Percentiles rank a stretch among this genome's conserved stretches.
Conservation (phyloP, 345 rosid species). For the Anacardium occidentale region DNA sequence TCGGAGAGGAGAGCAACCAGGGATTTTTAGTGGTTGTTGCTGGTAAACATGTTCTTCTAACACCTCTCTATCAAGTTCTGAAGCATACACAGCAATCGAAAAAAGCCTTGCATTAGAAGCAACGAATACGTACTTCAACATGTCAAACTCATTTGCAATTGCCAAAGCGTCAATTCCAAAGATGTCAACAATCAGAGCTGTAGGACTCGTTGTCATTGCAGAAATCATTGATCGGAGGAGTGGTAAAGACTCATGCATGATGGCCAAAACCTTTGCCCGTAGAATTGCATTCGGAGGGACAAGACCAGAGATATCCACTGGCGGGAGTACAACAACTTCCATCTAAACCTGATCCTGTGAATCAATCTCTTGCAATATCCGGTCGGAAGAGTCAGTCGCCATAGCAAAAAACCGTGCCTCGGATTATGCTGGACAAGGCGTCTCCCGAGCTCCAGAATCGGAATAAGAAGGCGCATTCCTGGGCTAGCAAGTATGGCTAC, state of each 20-base stretch:
- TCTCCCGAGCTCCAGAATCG: slow-evolving; percentile 40
- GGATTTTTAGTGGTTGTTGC: slow-evolving; percentile 33
- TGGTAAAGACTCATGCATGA: slow-evolving; percentile 23
- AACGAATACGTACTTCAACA: too few relatives aligned
- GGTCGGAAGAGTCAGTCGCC: neutral
- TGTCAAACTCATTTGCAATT: slow-evolving; percentile 26
- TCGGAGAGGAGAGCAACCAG: slow-evolving; percentile 53
- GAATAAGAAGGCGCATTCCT: slow-evolving; percentile 55
- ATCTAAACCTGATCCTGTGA: slow-evolving; percentile 14
- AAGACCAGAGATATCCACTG: slow-evolving; percentile 24
- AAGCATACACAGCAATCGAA: slow-evolving; percentile 37
- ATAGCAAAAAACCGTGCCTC: slow-evolving; percentile 37
- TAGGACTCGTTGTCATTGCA: slow-evolving; percentile 18
- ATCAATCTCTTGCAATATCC: slow-evolving; percentile 24
- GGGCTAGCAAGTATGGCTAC: slow-evolving; percentile 41
- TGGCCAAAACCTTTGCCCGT: neutral
- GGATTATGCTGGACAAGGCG: slow-evolving; percentile 32
- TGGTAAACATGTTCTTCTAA: slow-evolving; percentile 27
- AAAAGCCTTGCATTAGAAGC: slow-evolving; percentile 15
- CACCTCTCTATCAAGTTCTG: slow-evolving; percentile 29
- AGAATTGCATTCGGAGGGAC: neutral
- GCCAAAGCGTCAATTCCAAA: slow-evolving; percentile 41
- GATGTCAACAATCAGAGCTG: slow-evolving; percentile 45
- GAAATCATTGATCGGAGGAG: slow-evolving; percentile 19
- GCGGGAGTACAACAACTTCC: slow-evolving; percentile 27